Percentiles rank a stretch among this genome's conserved stretches.
phyloP scores from a whole-genome alignment of 495 filamentous ascomycete species.

The Annulohypoxylon stygium region DNA sequence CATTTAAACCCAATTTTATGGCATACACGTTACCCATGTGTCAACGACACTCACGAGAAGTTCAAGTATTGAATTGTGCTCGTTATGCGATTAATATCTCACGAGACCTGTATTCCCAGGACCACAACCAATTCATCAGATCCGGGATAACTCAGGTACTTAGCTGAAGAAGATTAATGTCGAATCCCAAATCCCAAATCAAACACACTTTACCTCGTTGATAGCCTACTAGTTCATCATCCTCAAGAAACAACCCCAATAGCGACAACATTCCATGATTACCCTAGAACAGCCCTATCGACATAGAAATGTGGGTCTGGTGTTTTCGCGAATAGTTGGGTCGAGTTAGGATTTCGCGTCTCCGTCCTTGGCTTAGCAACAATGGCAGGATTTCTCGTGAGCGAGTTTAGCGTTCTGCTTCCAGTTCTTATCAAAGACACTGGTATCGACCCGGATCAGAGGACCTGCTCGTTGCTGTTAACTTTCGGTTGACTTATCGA shows the following conservation, averaged over 20 bases:
- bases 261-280: neutral
- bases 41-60: neutral
- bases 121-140: neutral
- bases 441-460: slow-evolving; percentile 67
- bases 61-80: neutral
- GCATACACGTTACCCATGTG: too few species aligned
- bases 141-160: neutral
- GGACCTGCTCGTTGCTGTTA: slow-evolving; percentile 75
- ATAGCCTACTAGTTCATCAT: neutral
- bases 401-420: slow-evolving; percentile 57
- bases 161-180: neutral
- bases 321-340: slow-evolving; percentile 27
- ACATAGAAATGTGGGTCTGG: slow-evolving; percentile 27
- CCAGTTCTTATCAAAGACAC: slow-evolving; percentile 71
- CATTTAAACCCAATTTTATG: too few species aligned
- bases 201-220: neutral
- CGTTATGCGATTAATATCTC: neutral
- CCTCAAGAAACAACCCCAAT: neutral
- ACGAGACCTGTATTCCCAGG: neutral
- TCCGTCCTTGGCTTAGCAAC: slow-evolving; percentile 14
- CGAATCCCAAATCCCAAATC: neutral
- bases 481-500: slow-evolving; percentile 77
- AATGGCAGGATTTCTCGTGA: slow-evolving; percentile 7
- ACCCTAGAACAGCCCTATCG: neutral
- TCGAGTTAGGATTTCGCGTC: slow-evolving; percentile 28